Percentiles rank a stretch among this genome's conserved stretches.
These are phyloP conservation scores for Cystobasidium tubakii DNA, from an alignment of 768 basidiomycete genomes.

Conservation along the genomic window DNA sequence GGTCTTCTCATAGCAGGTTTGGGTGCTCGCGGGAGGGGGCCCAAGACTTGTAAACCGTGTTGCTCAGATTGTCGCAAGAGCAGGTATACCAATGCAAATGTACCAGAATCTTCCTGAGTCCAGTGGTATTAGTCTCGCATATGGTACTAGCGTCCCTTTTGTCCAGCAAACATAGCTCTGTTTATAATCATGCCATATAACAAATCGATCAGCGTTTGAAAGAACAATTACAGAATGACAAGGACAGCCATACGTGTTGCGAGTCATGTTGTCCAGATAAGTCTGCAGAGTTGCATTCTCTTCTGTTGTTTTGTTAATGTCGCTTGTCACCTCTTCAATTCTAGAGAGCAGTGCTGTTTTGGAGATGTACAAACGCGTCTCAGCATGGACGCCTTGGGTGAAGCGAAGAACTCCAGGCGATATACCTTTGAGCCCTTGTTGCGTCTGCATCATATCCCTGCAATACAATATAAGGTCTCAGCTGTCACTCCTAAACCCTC, in stretches of 20 bases:
- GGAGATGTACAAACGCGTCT: not conserved
- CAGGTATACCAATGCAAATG: no score
- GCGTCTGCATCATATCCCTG: conserved; percentile 28
- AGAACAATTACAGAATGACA: no score
- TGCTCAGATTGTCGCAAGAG: no score
- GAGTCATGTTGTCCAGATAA: conserved; percentile 34
- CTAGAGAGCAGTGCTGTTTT: conserved; percentile 14
- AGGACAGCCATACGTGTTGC: conserved; percentile 6
- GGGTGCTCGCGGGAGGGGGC: no score
- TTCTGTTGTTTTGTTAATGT: conserved; percentile 24
- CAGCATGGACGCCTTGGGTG: not conserved
- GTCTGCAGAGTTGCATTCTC: conserved; percentile 30
- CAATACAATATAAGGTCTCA: not conserved
- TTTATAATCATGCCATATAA: not conserved
- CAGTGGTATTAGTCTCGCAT: no score
- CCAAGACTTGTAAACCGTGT: no score
- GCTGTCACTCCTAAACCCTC: no score
- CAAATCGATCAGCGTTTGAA: not conserved
- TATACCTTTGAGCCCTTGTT: conserved; percentile 28
- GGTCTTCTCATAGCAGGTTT: no score
- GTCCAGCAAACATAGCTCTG: conserved; percentile 32
- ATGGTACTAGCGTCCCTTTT: not conserved
- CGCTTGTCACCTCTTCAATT: conserved; percentile 29
- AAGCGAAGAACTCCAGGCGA: no score
- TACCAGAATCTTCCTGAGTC: no score